phyloP scores from a whole-genome alignment of 805 yeast species.

The Candida boleticola region DNA sequence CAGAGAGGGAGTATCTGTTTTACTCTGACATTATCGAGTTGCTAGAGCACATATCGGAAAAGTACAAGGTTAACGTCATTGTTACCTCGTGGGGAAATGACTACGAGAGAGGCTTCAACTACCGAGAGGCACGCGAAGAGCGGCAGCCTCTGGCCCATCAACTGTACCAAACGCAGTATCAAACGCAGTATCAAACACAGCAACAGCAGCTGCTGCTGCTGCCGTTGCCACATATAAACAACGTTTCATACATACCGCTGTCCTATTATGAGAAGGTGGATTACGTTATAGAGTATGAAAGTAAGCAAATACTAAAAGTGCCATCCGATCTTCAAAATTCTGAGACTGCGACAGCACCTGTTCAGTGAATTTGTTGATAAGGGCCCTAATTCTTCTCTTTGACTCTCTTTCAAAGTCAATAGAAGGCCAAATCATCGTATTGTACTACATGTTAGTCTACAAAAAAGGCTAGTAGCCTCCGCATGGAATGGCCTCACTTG shows the following conservation, averaged over 20 bases:
- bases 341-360: too few relatives aligned
- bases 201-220: slow-evolving; percentile 9
- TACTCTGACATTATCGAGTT: slow-evolving; percentile 12
- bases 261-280: slow-evolving; percentile 1
- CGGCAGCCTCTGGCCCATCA: neutral
- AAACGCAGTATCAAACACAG: neutral
- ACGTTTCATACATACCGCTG: neutral
- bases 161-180: neutral
- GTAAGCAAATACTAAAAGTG: neutral
- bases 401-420: too few relatives aligned
- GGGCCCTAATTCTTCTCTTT: too few relatives aligned
- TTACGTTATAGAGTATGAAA: slow-evolving; percentile 1
- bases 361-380: too few relatives aligned
- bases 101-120: slow-evolving; percentile 31
- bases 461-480: too few relatives aligned
- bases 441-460: too few relatives aligned
- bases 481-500: too few relatives aligned
- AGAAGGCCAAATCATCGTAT: too few relatives aligned
- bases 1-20: slow-evolving; percentile 6
- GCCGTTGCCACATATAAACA: slow-evolving; percentile 8
- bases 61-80: slow-evolving; percentile 23
- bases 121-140: too few relatives aligned
- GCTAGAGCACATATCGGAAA: slow-evolving; percentile 10
- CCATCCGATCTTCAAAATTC: too few relatives aligned
- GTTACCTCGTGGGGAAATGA: slow-evolving; percentile 24